Conservation (phyloP, 2,329 filamentous ascomycete genomes). For the Xylariaceae sp. region DNA sequence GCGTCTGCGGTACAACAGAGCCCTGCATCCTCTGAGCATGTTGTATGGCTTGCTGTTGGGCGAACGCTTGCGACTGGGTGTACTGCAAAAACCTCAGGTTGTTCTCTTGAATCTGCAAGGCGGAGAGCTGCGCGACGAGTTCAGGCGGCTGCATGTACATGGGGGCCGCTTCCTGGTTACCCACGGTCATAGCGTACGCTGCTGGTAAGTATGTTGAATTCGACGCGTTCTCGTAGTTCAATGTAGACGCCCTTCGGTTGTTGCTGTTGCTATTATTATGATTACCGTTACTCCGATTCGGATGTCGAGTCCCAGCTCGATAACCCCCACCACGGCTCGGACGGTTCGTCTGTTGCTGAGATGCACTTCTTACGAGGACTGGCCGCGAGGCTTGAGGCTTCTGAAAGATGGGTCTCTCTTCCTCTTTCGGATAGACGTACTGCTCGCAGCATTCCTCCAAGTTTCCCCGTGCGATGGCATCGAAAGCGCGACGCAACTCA, state of each 20-base stretch:
- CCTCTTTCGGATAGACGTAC: constrained; percentile 82
- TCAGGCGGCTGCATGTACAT: constrained; percentile 45
- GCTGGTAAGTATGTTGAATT: constrained; percentile 37
- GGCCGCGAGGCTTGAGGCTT: constrained; percentile 53
- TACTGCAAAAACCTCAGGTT: constrained; percentile 43
- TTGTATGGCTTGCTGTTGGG: constrained; percentile 41
- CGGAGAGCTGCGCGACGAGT: constrained; percentile 40
- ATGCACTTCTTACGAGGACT: constrained; percentile 55
- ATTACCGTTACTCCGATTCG: constrained; percentile 38
- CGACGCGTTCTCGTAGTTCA: constrained; percentile 45
- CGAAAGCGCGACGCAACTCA: constrained; percentile 84
- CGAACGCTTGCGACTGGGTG: constrained; percentile 41
- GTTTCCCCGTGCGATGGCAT: constrained; percentile 70
- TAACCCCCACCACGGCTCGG: constrained; percentile 42
- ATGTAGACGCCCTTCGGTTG: constrained; percentile 46
- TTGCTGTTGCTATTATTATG: constrained; percentile 30
- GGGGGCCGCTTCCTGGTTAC: constrained; percentile 40
- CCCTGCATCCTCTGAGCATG: constrained; percentile 41
- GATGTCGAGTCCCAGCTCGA: constrained; percentile 43
- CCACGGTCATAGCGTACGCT: constrained; percentile 38
- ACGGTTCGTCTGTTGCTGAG: constrained; percentile 50
- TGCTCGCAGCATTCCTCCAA: constrained; percentile 81
- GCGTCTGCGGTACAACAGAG: constrained; percentile 28
- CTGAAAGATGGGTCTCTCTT: constrained; percentile 54
- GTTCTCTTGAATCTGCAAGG: constrained; percentile 43